A percentile compares a stretch with the other conserved stretches of the same genome.
Evolutionary conservation across 2,329 filamentous ascomycete species (phyloP).

Genomic region (Aspergillus awamori): DNA sequence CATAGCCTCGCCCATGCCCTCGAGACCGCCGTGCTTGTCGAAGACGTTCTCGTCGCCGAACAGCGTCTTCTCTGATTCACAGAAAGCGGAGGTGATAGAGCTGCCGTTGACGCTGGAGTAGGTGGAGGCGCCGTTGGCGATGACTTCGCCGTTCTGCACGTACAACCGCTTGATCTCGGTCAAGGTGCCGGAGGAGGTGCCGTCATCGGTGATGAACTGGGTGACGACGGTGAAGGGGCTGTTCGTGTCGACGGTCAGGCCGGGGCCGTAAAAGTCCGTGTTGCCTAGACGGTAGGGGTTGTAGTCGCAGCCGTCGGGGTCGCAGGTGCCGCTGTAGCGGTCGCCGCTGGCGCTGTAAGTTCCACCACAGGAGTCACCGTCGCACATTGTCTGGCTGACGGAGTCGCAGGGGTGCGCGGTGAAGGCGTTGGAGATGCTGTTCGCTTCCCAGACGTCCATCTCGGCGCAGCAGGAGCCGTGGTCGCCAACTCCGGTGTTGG

Average conservation of each 20-base stretch:
- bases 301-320: constrained; percentile 72
- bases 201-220: constrained; percentile 61
- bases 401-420: constrained; percentile 67
- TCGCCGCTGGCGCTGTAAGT: constrained; percentile 52
- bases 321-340: constrained; percentile 66
- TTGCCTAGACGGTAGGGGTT: constrained; percentile 69
- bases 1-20: constrained; percentile 59
- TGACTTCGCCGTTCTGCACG: constrained; percentile 63
- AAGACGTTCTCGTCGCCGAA: constrained; percentile 61
- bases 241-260: constrained; percentile 59
- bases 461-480: constrained; percentile 68
- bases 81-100: constrained; percentile 61
- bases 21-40: constrained; percentile 58
- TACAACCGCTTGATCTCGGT: constrained; percentile 67
- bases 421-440: constrained; percentile 64
- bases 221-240: constrained; percentile 67
- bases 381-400: constrained; percentile 56
- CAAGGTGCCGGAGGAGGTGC: constrained; percentile 57
- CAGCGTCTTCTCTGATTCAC: constrained; percentile 57
- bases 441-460: constrained; percentile 73
- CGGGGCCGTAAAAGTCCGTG: constrained; percentile 64
- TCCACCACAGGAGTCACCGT: constrained; percentile 56
- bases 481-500: constrained; percentile 56
- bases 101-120: constrained; percentile 54
- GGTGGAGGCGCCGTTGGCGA: constrained; percentile 57